Base-by-base conservation (phyloP, 2,329 filamentous ascomycete species). In the Hypoxylon sp. region DNA sequence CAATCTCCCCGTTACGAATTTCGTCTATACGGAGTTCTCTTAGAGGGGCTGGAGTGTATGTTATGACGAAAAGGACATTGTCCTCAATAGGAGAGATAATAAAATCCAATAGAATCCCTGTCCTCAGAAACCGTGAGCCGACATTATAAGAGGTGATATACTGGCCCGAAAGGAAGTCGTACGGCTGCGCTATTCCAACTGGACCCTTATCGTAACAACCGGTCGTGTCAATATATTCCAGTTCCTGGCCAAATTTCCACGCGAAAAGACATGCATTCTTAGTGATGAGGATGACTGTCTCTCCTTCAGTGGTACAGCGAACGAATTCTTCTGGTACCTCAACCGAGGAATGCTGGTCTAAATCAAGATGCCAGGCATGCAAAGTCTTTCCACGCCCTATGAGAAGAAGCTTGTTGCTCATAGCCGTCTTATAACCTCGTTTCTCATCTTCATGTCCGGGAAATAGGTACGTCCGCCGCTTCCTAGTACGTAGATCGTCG, bases 331-430 rank as follows among this genome's bases (percentile, higher is more conserved):
- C 65, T 2, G 76, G 75, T 5, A 76, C 53, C 48, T 72, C 55
- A 32, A 73, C 64, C 0, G 73, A 72, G 46, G 71, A 51, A 17
- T 74, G 60, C 6, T 65, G 66, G 51, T 77, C 69, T 5, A 70
- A 59, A 14, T 75, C 71, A 21, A 78, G 64, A 63, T 78, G 75
- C 76, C 76, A 78, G 14, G 72, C 76, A 36, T 78, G 71, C 21
- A 78, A n/a, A 7, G 52, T 72, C 7, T 53, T 71, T 11, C 68
- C 70, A 34, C 71, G 74, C 1, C 75, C 72, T 71, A 78, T 75
- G 30, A 78, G 63, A 43, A 78, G 69, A 1, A 78, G 63, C 57
- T 73, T 73, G 36, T 72, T 65, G 17, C 76, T 69, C 73, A 78
- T 75, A 3, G 75, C 73, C 36, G 75, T 77, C 63, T 73, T 75